Percentiles rank a stretch among this genome's conserved stretches.
Evolutionary conservation across 164 flowering plant species (phyloP).

Genomic region (Dillenia suffruticosa): DNA sequence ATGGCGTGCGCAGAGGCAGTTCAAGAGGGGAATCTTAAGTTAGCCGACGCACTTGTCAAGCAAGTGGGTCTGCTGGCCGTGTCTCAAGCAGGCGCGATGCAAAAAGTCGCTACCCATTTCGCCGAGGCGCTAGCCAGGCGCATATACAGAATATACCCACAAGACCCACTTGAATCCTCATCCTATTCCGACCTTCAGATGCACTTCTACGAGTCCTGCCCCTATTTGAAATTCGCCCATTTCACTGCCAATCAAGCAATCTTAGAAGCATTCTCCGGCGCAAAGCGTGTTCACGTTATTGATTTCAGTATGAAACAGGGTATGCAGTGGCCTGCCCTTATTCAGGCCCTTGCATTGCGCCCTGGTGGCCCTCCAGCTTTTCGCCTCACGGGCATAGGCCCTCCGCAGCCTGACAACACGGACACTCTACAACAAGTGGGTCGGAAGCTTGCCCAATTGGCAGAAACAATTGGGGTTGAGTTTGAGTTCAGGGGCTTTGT

Average conservation of each 20-base stretch:
- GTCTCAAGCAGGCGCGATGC: conserved; percentile 60
- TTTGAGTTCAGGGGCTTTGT: conserved; percentile 25
- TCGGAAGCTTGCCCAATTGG: conserved; percentile 23
- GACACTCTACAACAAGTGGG: conserved; percentile 30
- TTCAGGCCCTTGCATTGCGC: conserved; percentile 33
- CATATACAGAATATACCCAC: conserved; percentile 40
- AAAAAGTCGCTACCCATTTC: conserved; percentile 62
- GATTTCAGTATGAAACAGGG: conserved; percentile 33
- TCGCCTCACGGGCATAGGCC: conserved; percentile 30
- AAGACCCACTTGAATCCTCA: conserved; percentile 20
- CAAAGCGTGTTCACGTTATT: conserved; percentile 20
- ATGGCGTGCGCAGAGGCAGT: conserved; percentile 68
- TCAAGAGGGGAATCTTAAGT: conserved; percentile 26
- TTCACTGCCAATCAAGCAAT: conserved; percentile 36
- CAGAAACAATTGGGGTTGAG: conserved; percentile 16
- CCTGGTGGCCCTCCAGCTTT: conserved; percentile 29
- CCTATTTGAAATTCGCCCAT: conserved; percentile 31
- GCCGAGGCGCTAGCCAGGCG: conserved; percentile 53
- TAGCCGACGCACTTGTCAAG: conserved; percentile 48
- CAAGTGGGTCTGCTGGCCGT: conserved; percentile 39
- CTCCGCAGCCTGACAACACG: conserved; percentile 27
- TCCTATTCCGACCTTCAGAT: conserved; percentile 19
- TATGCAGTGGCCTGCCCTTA: conserved; percentile 36
- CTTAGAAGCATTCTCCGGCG: conserved; percentile 24
- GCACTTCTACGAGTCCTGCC: conserved; percentile 31